Evolutionary conservation across 2,329 filamentous ascomycete species (phyloP).

Genomic region (Penicillium italicum): DNA sequence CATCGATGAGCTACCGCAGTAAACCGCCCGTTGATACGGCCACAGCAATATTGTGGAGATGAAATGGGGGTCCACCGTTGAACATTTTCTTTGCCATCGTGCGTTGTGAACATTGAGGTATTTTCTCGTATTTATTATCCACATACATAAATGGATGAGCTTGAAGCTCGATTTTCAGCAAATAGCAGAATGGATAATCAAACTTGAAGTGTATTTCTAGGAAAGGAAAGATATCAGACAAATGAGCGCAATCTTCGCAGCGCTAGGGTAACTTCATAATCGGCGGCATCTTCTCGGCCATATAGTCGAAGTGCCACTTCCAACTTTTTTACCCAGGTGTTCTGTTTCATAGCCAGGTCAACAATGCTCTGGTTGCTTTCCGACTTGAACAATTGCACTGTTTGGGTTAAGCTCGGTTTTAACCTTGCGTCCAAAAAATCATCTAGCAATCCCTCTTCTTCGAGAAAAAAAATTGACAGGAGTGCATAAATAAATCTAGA

Average conservation of each 20-base stretch:
- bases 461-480: background rate
- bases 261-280: background rate
- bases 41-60: background rate
- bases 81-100: background rate
- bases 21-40: background rate
- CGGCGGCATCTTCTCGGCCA: background rate
- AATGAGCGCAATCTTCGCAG: background rate
- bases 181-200: conserved; percentile 20
- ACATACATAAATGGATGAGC: conserved; percentile 24
- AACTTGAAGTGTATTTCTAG: background rate
- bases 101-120: background rate
- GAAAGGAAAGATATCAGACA: background rate
- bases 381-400: background rate
- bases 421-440: background rate
- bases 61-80: background rate
- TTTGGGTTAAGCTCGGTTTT: background rate
- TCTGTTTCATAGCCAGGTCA: background rate
- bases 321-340: background rate
- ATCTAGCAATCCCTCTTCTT: background rate
- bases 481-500: background rate
- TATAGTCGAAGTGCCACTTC: background rate
- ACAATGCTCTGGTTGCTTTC: background rate
- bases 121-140: conserved; percentile 7
- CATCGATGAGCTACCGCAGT: conserved; percentile 41
- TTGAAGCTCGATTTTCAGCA: conserved; percentile 18